Evolutionary conservation across 2,329 filamentous ascomycete genomes (phyloP), one percentile per base, ranked within the genome.

Genomic region (Aureobasidium pullulans): DNA sequence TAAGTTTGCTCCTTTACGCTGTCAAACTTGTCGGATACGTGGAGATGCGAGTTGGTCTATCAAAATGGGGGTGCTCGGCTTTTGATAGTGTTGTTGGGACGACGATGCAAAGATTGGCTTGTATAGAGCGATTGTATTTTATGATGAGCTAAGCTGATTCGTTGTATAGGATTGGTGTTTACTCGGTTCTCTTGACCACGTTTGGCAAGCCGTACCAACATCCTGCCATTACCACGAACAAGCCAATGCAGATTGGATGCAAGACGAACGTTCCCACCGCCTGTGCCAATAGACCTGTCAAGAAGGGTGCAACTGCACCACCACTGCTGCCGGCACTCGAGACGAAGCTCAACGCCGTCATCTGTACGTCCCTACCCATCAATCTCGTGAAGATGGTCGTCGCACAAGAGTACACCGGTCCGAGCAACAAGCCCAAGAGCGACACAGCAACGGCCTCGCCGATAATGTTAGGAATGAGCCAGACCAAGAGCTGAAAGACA

Each of bases 361-460:
- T 79, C 63, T 85, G 82, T 59, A 89, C 76, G 40, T 79, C 74
- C 15, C 81, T 75, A 15, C 79, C 80, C 69, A 90, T 78, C 37
- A 80, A 73, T 40, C 81, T 76, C 58, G 85, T 79, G 64, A 89
- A 85, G 6, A 89, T 77, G 0, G 82, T 81, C 3, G 82, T 80
- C 0, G 85, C 83, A 68, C 87, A 91, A 0, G 90, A 89, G 67
- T 91, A 95, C 4, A 95, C 80, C 0, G 90, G 89, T 0, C 90
- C 90, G 0, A 95, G 76, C 32, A 94, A 72, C 7, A 94, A 72
- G 11, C 90, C 90, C 16, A 94, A 79, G 28, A 94, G 74, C 1
- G 70, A 68, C 0, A 71, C 75, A 11, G 78, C 77, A 31, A 81
- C 75, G n/a, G 77, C 75, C 48, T 79, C 73, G 31, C 75, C 76